These are phyloP conservation scores for Pythium oligandrum DNA, from an alignment of 352 stramenopile species.

Conservation along the genomic window DNA sequence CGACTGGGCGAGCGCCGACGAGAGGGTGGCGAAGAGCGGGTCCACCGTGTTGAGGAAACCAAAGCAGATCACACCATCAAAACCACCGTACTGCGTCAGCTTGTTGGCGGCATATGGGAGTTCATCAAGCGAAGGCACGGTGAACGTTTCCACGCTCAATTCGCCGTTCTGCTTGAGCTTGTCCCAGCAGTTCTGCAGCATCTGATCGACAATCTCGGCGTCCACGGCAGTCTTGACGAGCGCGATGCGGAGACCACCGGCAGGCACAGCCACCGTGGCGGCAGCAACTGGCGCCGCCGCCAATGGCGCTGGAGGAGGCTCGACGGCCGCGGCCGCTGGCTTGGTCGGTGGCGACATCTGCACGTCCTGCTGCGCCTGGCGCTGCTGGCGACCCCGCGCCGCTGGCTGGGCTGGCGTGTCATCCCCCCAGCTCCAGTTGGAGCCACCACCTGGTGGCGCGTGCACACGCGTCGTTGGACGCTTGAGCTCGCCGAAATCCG, in stretches of 20 bases:
- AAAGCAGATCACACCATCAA: constrained; percentile 73
- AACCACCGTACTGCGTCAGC: constrained; percentile 54
- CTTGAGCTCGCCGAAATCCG: constrained; percentile 81
- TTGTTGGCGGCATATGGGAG: constrained; percentile 84
- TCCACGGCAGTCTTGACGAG: constrained; percentile 76
- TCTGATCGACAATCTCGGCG: constrained; percentile 62
- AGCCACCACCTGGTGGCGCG: constrained; percentile 71
- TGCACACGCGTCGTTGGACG: constrained; percentile 79
- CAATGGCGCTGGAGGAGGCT: constrained; percentile 20
- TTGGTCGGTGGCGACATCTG: constrained; percentile 37
- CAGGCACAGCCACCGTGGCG: constrained; percentile 3
- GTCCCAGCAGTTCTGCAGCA: constrained; percentile 61
- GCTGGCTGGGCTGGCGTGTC: constrained; percentile 20
- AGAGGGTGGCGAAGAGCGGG: constrained; percentile 56
- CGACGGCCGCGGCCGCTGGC: constrained; percentile 15
- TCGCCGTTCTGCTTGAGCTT: constrained; percentile 27
- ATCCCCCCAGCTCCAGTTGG: constrained; percentile 72
- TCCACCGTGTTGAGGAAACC: constrained; percentile 69
- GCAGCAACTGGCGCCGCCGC: constrained; percentile 7
- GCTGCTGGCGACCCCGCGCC: constrained; percentile 18
- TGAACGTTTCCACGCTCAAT: constrained; percentile 55
- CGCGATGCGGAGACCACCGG: constrained; percentile 40
- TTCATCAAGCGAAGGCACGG: constrained; percentile 62
- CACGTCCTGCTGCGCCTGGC: constrained; percentile 15
- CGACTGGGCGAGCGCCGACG: constrained; percentile 53